Conservation (phyloP, 2,329 filamentous ascomycete species). For the Aspergillus thermomutatus region DNA sequence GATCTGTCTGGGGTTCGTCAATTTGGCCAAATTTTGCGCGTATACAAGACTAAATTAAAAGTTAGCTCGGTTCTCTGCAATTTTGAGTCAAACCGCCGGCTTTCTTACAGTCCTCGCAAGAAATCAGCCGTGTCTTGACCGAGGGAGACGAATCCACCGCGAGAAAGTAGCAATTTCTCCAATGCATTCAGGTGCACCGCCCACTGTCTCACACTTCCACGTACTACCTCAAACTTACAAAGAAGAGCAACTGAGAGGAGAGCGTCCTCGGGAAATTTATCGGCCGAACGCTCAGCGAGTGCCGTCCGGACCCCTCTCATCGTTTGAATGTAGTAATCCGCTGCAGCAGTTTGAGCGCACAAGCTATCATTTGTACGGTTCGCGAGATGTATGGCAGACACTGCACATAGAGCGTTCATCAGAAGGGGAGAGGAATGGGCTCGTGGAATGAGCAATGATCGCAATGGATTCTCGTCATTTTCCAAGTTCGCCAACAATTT, state of each 20-base stretch:
- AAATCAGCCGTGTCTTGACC: conserved; percentile 31
- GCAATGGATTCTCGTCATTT: conserved; percentile 34
- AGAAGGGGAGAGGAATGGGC: conserved; percentile 35
- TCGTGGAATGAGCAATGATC: conserved; percentile 34
- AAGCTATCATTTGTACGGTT: conserved; percentile 26
- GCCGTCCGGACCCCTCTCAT: conserved; percentile 30
- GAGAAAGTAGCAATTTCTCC: conserved; percentile 30
- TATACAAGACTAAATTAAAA: conserved; percentile 28
- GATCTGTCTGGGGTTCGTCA: conserved; percentile 30
- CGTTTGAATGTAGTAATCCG: conserved; percentile 32
- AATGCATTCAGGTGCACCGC: conserved; percentile 35
- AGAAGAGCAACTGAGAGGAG: conserved; percentile 35
- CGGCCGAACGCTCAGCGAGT: conserved; percentile 16
- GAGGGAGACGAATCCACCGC: conserved; percentile 30
- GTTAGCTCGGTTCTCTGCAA: neutral
- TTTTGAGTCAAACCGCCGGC: neutral
- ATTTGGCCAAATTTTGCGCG: conserved; percentile 31
- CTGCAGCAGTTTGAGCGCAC: conserved; percentile 26
- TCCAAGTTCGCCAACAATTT: conserved; percentile 36
- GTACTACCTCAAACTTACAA: conserved; percentile 39
- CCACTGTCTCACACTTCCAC: conserved; percentile 39
- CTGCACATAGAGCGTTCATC: conserved; percentile 36
- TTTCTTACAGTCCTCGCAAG: conserved; percentile 32
- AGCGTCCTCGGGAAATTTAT: conserved; percentile 26
- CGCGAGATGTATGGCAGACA: conserved; percentile 36